Percentiles rank a stretch among this genome's conserved stretches.
phyloP scores from a whole-genome alignment of 164 flowering plant genomes.

The Tinospora cordifolia region DNA sequence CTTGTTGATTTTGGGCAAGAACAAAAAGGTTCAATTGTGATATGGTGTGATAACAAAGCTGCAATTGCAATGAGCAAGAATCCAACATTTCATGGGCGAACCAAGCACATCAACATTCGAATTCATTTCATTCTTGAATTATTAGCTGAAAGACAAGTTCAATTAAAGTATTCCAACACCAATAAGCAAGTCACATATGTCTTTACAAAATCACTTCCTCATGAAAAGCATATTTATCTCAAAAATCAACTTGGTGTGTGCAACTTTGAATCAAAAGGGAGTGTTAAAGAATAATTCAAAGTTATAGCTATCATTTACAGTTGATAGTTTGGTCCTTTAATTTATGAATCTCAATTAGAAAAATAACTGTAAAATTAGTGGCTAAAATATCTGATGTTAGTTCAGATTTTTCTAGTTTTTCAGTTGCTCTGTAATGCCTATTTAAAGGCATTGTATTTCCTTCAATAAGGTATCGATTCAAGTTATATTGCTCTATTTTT shows the following conservation, averaged over 20 bases:
- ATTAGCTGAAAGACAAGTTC: conserved; percentile 2
- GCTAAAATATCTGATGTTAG: too few species aligned
- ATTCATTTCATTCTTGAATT: conserved; percentile 16
- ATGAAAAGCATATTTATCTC: neutral
- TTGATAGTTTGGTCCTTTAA: too few species aligned
- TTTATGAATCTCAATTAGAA: too few species aligned
- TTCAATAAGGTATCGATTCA: too few species aligned
- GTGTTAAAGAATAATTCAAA: too few species aligned
- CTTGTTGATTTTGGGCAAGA: too few species aligned
- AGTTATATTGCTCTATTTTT: too few species aligned
- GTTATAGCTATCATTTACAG: too few species aligned
- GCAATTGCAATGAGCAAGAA: conserved; percentile 16
- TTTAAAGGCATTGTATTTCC: too few species aligned
- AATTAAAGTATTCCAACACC: neutral
- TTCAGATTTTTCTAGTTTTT: too few species aligned
- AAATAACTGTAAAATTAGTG: too few species aligned
- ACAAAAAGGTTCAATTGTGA: conserved; percentile 3
- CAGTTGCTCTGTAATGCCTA: too few species aligned
- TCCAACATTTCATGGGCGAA: conserved; percentile 17
- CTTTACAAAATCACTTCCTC: conserved; percentile 10
- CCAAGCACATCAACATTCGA: conserved; percentile 22
- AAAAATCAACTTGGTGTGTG: neutral
- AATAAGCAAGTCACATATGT: conserved; percentile 12
- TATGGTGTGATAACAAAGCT: conserved; percentile 19
- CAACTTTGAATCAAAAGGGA: neutral